These are phyloP conservation scores for Ceratocystis huliohia DNA, from an alignment of 2,329 filamentous ascomycete genomes.

Conservation along the genomic window DNA sequence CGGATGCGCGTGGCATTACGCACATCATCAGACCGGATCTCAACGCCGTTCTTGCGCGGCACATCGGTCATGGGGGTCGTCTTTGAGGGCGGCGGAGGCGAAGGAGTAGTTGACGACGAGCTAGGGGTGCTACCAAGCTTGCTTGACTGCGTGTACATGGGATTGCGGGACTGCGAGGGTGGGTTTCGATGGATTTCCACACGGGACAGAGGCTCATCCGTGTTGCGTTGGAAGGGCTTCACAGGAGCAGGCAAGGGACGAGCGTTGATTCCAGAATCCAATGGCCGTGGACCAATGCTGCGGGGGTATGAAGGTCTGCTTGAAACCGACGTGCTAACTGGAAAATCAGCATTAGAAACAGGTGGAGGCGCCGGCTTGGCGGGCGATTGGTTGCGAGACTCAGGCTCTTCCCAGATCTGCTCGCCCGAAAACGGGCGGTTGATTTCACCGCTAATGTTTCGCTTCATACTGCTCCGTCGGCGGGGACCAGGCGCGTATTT, in stretches of 20 bases:
- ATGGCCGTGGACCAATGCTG: constrained; percentile 11
- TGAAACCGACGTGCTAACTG: neutral
- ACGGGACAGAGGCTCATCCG: constrained; percentile 35
- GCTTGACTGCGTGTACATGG: constrained; percentile 44
- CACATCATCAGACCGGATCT: constrained; percentile 78
- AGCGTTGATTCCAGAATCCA: constrained; percentile 10
- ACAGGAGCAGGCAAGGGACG: constrained; percentile 31
- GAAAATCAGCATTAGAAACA: constrained; percentile 25
- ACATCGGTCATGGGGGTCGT: neutral
- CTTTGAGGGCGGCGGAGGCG: neutral
- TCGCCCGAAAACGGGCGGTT: constrained; percentile 58
- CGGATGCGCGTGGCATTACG: constrained; percentile 81
- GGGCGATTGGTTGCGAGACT: constrained; percentile 29
- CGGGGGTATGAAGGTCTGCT: neutral
- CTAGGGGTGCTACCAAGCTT: neutral
- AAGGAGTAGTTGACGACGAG: constrained; percentile 1
- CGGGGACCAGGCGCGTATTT: constrained; percentile 29
- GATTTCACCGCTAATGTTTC: constrained; percentile 58
- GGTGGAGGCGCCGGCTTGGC: constrained; percentile 7
- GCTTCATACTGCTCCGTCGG: constrained; percentile 52
- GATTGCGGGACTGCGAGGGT: constrained; percentile 69
- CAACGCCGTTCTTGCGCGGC: constrained; percentile 55
- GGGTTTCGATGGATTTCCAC: constrained; percentile 77
- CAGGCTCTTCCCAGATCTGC: constrained; percentile 82
- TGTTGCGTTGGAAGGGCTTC: constrained; percentile 29